Evolutionary conservation across 345 rosid genomes (phyloP), one percentile per base, ranked within the genome.

Genomic region (Populus davidiana): DNA sequence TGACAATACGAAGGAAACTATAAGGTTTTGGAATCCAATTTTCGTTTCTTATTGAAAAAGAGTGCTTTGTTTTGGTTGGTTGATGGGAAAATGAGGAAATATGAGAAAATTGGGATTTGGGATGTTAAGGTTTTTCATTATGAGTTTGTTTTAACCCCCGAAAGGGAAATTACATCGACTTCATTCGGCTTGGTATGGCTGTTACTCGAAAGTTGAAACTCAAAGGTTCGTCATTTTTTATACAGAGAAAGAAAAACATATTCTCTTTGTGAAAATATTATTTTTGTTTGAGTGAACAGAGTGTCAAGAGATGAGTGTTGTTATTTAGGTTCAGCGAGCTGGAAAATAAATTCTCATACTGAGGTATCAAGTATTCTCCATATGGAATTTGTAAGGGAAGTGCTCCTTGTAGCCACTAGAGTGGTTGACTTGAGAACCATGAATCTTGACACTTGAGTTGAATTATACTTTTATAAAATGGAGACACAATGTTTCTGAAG

Each of bases 31-130:
- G 27, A 10, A 59, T 59, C 5, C 27, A 59, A 10, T 11, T 59
- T n/a, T 23, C 5, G 23, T 23, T 59, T 59, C 62, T 59, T 23
- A 59, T 10, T 59, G 64, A 59, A 59, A 23, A 59, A 59, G 63
- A 23, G 64, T 23, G 64, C n/a, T 59, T 59, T 33, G 39, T 44
- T 59, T 59, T 68, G 74, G 72, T 72, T 13, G 76, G 35, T 78
- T 80, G 38, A 59, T 41, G 21, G 70, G 61, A n/a, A 69, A 29
- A 39, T 11, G 31, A 49, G 39, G 73, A 38, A 52, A 76, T 20
- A 33, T 21, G 33, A 69, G 35, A 59, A 8, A 59, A n/a, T 27
- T 7, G 44, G 21, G 65, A 23, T 64, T 78, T 54, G 71, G 0
- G 8, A 12, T 71, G 21, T 31, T 29, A 27, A 23, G 44, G n/a